These are phyloP conservation scores for Artemisia princeps DNA, from an alignment of 140 eudicot genomes.

Conservation along the genomic window DNA sequence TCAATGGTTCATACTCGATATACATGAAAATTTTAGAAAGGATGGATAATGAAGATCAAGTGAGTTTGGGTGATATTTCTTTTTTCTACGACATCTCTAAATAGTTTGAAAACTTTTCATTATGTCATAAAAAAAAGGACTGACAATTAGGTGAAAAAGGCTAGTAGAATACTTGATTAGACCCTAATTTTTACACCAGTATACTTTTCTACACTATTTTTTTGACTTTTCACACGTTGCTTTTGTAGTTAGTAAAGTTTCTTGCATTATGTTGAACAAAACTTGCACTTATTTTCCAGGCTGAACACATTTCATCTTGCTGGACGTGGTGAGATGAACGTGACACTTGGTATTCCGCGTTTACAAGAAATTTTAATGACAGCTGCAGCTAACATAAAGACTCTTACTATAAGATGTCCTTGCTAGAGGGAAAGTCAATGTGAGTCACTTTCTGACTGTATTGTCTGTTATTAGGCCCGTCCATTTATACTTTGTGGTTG, in stretches of 20 bases:
- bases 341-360: conserved; percentile 96
- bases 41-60: not conserved
- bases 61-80: not conserved
- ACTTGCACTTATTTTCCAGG: conserved; percentile 33
- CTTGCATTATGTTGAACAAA: conserved; percentile 9
- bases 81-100: too few species aligned
- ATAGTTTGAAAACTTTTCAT: too few species aligned
- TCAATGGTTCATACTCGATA: not conserved
- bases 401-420: conserved; percentile 86
- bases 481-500: not conserved
- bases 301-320: conserved; percentile 99
- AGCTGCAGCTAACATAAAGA: conserved; percentile 64
- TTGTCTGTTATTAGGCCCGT: not conserved
- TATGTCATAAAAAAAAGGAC: too few species aligned
- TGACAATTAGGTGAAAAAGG: too few species aligned
- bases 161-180: too few species aligned
- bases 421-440: conserved; percentile 48
- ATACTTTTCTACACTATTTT: too few species aligned
- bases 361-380: conserved; percentile 93
- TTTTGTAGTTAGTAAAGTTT: not conserved
- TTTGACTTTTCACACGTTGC: too few species aligned
- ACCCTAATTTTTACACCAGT: too few species aligned
- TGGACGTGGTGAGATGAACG: conserved; percentile 99
- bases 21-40: too few species aligned
- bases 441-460: conserved; percentile 30